Evolutionary conservation across 495 filamentous ascomycete genomes (phyloP).

Genomic region (Acidomyces sp.): DNA sequence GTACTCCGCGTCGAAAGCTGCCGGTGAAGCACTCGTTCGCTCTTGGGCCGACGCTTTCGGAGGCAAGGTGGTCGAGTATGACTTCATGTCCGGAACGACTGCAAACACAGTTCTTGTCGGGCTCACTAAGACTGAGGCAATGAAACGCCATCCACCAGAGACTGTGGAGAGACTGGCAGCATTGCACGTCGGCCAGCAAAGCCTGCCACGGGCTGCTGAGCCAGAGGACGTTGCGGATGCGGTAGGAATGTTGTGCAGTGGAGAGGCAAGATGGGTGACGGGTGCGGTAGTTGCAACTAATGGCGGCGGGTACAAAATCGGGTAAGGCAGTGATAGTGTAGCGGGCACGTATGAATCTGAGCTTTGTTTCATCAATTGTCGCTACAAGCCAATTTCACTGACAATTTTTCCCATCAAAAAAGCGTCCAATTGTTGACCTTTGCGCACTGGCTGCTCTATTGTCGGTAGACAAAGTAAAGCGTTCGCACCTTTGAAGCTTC

Average conservation of each 20-base stretch:
- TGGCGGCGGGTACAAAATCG: not conserved
- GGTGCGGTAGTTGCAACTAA: not conserved
- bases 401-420: slow-evolving; percentile 44
- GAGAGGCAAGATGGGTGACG: not conserved
- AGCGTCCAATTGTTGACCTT: slow-evolving; percentile 46
- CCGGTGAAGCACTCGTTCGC: not conserved
- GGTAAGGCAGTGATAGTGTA: not conserved
- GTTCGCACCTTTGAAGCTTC: slow-evolving; percentile 79
- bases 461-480: slow-evolving; percentile 66
- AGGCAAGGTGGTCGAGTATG: not conserved
- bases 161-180: too few relatives aligned
- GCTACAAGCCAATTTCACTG: slow-evolving; percentile 5
- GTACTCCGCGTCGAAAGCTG: not conserved
- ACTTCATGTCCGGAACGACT: not conserved
- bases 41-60: not conserved
- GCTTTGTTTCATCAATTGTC: not conserved
- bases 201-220: too few relatives aligned
- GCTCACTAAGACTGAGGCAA: too few relatives aligned
- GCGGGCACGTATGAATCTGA: too few relatives aligned
- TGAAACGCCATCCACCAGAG: too few relatives aligned
- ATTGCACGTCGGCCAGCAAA: too few relatives aligned
- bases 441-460: slow-evolving; percentile 33
- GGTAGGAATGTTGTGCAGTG: too few relatives aligned
- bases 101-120: too few relatives aligned
- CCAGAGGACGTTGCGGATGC: too few relatives aligned